phyloP scores from a whole-genome alignment of 2,329 filamentous ascomycete species.

The Huntiella savannae region DNA sequence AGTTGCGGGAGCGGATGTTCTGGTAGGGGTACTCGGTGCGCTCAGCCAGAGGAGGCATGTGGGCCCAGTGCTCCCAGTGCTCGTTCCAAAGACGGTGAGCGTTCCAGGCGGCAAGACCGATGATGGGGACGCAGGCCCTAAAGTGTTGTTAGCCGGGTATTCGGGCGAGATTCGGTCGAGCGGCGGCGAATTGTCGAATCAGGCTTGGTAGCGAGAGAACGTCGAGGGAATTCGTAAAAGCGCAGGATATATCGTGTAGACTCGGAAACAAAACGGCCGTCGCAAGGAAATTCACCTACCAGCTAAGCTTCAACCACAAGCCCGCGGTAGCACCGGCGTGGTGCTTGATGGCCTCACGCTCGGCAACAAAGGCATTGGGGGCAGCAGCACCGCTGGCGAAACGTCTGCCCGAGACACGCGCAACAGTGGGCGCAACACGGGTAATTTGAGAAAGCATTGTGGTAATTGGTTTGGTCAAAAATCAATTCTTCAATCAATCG shows the following conservation, averaged over 20 bases:
- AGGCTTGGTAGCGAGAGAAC: neutral
- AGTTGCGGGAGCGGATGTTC: conserved; percentile 97
- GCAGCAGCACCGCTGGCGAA: conserved; percentile 52
- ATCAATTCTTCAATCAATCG: conserved; percentile 2
- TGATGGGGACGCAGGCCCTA: conserved; percentile 56
- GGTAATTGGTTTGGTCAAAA: conserved; percentile 12
- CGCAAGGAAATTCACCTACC: conserved; percentile 34
- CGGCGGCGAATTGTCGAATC: neutral
- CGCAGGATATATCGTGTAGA: neutral
- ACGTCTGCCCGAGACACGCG: conserved; percentile 50
- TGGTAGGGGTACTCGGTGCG: conserved; percentile 87
- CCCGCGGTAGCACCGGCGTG: conserved; percentile 80
- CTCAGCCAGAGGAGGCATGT: conserved; percentile 77
- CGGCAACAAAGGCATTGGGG: conserved; percentile 73
- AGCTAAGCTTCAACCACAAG: conserved; percentile 86
- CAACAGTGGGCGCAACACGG: conserved; percentile 33
- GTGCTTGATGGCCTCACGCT: conserved; percentile 76
- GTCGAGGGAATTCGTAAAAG: neutral
- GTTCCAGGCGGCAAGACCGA: conserved; percentile 57
- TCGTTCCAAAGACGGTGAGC: conserved; percentile 83
- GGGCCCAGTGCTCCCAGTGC: conserved; percentile 91
- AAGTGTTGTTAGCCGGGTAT: conserved; percentile 9
- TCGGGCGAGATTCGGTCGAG: neutral
- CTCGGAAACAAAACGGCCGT: neutral
- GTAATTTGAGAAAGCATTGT: conserved; percentile 48